These are phyloP conservation scores for Ceratobasidium sp. DNA, from an alignment of 1,284 basidiomycete genomes.

Conservation along the genomic window DNA sequence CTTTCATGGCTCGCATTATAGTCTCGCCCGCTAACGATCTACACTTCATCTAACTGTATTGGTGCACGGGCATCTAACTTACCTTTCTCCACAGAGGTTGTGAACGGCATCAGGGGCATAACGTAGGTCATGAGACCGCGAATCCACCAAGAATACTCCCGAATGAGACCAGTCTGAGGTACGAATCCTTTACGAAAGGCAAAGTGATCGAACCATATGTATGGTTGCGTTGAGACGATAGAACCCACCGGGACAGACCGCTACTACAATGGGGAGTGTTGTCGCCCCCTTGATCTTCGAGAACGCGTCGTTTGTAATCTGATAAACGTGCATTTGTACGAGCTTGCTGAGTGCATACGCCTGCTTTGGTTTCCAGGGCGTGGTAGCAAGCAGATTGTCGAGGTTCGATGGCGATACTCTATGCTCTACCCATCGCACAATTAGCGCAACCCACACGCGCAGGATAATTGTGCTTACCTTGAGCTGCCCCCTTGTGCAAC, in stretches of 20 bases:
- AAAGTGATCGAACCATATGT: background rate
- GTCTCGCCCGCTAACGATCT: conserved; percentile 1
- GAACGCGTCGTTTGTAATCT: conserved; percentile 43
- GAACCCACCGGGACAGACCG: conserved; percentile 49
- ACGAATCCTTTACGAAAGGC: conserved; percentile 45
- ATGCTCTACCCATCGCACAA: conserved; percentile 9
- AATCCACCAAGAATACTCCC: conserved; percentile 37
- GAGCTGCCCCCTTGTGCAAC: conserved; percentile 45
- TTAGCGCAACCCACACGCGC: background rate
- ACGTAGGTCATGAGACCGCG: conserved; percentile 39
- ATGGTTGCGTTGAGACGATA: background rate
- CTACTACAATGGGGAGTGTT: conserved; percentile 30
- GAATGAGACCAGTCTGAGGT: conserved; percentile 48
- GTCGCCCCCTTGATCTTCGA: background rate
- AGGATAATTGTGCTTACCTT: conserved; percentile 26
- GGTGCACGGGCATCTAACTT: background rate
- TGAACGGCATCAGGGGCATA: conserved; percentile 46
- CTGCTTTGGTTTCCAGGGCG: conserved; percentile 30
- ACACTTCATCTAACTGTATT: background rate
- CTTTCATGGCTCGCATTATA: conserved; percentile 36
- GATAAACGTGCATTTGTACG: conserved; percentile 47
- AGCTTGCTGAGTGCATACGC: conserved; percentile 48
- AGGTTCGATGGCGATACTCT: conserved; percentile 39
- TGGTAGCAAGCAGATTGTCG: conserved; percentile 20
- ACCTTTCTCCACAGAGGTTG: conserved; percentile 46